Base-by-base conservation (phyloP, 2,329 filamentous ascomycete genomes). In the Colletotrichum neosansevieriae region DNA sequence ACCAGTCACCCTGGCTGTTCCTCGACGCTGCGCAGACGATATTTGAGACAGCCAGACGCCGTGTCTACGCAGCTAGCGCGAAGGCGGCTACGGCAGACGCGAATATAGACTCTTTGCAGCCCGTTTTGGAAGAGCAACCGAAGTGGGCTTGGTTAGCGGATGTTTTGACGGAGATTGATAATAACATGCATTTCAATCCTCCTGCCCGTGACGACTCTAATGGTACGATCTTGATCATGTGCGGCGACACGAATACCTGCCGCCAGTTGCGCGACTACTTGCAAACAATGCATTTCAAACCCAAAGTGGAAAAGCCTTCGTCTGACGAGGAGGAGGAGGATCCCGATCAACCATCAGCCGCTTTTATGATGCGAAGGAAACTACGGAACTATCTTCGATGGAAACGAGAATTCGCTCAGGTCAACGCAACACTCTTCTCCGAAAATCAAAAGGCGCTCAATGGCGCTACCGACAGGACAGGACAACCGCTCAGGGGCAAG, bases 161-260 rank as follows among this genome's bases (percentile, higher is more conserved):
- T 64, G 91, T 98, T 0, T 82, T 99, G 4, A 91, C 95, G 71
- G 96, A 99, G 79, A 97, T 99, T 73, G 96, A 98, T 75, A 89
- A 91, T 60, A 94, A 97, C 75, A 85, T 94, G 15, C 96, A 97
- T 77, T 91, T 97, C 75, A 94, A 97, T 71, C 92, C 93, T 6
- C 82, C 85, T 9, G 81, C 85, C n/a, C 85, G 88, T 63, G 94
- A 96, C 77, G 93, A 94, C 74, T 97, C 94, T 0, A 97, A 94
- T 75, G 92, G 93, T n/a, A 93, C 93, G 2, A 94, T 97, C 57
- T 82, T 99, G 38, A 93, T 99, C 77, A 98, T 99, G 96, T 98
- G 95, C 76, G 91, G 91, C 29, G 95, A 97, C 74, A 89, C 92
- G 64, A 89, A 90, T 63, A 97, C 94, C 9, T 97, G 93, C 75